A percentile compares a stretch with the other conserved stretches of the same genome.
Evolutionary conservation across 2,329 filamentous ascomycete species (phyloP).

Genomic region (Microdochium nivale): DNA sequence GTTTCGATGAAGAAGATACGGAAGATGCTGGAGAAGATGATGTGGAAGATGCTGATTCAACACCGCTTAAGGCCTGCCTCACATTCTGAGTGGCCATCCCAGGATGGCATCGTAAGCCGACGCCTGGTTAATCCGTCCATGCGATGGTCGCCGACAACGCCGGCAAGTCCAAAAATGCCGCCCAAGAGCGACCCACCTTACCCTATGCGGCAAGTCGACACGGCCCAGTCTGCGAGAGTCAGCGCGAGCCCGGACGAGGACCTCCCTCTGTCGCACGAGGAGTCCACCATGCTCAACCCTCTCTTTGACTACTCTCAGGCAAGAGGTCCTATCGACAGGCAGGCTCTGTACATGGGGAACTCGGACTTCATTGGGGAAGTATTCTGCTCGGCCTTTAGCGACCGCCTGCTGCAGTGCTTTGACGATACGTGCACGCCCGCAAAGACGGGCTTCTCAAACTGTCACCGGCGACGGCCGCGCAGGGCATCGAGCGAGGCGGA

Average conservation of each 20-base stretch:
- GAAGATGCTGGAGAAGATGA: no score
- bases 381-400: slow-evolving; percentile 20
- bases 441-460: slow-evolving; percentile 17
- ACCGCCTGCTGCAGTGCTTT: slow-evolving; percentile 15
- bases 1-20: no score
- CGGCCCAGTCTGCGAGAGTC: slow-evolving; percentile 3
- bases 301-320: slow-evolving; percentile 13
- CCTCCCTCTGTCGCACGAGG: slow-evolving; percentile 2
- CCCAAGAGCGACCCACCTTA: no score
- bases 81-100: no score
- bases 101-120: no score
- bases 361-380: slow-evolving; percentile 20
- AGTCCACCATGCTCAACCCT: slow-evolving; percentile 19
- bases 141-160: no score
- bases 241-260: not conserved
- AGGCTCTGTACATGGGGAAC: slow-evolving; percentile 7
- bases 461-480: slow-evolving; percentile 5
- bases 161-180: no score
- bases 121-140: no score
- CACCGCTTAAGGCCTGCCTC: no score
- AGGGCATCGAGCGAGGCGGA: not conserved
- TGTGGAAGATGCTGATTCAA: no score
- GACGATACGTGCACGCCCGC: slow-evolving; percentile 16
- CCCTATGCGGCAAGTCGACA: not conserved
- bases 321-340: slow-evolving; percentile 4